phyloP scores from a whole-genome alignment of 2,329 filamentous ascomycete species.

The Pseudocercospora pini-densiflorae region DNA sequence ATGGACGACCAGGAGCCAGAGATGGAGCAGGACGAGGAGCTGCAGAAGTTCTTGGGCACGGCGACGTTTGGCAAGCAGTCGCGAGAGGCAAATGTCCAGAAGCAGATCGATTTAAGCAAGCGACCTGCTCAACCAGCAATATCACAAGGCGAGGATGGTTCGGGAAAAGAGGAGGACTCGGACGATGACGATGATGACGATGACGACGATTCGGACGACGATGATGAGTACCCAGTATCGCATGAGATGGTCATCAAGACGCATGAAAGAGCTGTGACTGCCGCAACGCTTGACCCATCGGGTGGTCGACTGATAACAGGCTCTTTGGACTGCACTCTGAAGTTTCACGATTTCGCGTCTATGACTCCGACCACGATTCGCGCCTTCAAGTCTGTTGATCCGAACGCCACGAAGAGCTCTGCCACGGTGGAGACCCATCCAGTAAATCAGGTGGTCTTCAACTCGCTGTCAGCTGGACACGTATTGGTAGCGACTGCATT shows the following conservation, averaged over 20 bases:
- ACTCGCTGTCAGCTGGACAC: slow-evolving; percentile 75
- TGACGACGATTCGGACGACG: slow-evolving; percentile 69
- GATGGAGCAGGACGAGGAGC: slow-evolving; percentile 63
- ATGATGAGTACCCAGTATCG: slow-evolving; percentile 88
- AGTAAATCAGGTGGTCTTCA: slow-evolving; percentile 85
- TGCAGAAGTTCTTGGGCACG: slow-evolving; percentile 77
- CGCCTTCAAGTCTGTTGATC: slow-evolving; percentile 91
- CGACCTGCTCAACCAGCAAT: slow-evolving; percentile 46
- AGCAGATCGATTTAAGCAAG: slow-evolving; percentile 80
- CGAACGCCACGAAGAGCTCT: slow-evolving; percentile 75
- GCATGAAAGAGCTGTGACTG: slow-evolving; percentile 85
- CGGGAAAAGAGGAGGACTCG: slow-evolving; percentile 9
- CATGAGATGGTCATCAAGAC: slow-evolving; percentile 94
- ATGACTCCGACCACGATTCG: slow-evolving; percentile 95
- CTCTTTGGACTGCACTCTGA: slow-evolving; percentile 87
- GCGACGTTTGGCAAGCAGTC: slow-evolving; percentile 85
- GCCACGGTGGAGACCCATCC: slow-evolving; percentile 81
- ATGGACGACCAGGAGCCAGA: slow-evolving; percentile 34
- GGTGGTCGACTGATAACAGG: slow-evolving; percentile 87
- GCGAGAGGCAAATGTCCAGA: slow-evolving; percentile 72
- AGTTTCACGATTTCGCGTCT: slow-evolving; percentile 91
- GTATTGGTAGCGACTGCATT: slow-evolving; percentile 88
- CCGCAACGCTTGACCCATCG: slow-evolving; percentile 80
- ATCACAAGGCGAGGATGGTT: slow-evolving; percentile 12
- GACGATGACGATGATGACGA: slow-evolving; percentile 54